These are phyloP conservation scores for Phaeosphaeriaceae sp. DNA, from an alignment of 2,329 filamentous ascomycete genomes.

Conservation along the genomic window DNA sequence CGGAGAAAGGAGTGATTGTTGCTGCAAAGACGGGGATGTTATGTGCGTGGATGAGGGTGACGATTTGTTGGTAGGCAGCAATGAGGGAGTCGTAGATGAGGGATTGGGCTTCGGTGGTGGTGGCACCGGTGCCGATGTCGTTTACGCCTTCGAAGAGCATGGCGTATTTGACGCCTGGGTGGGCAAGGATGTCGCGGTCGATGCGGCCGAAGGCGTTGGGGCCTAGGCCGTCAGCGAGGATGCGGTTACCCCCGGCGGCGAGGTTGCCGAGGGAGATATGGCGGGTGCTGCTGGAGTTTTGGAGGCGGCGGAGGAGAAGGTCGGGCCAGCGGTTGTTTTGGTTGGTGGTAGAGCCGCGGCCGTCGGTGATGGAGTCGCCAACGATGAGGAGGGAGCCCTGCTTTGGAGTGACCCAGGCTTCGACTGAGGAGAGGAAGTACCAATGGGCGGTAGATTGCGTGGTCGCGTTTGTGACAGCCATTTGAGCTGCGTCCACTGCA, in stretches of 20 bases:
- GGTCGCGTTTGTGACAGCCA: conserved; percentile 50
- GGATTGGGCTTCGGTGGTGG: conserved; percentile 54
- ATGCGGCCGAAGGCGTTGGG: conserved; percentile 66
- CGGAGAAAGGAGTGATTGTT: conserved; percentile 70
- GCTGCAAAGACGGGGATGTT: conserved; percentile 66
- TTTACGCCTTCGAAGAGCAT: conserved; percentile 71
- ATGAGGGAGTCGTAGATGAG: conserved; percentile 60
- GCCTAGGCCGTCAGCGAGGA: conserved; percentile 67
- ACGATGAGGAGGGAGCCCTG: conserved; percentile 61
- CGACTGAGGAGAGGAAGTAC: conserved; percentile 66
- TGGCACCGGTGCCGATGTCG: conserved; percentile 64
- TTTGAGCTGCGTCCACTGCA: conserved; percentile 54
- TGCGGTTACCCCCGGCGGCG: conserved; percentile 70
- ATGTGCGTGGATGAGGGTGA: conserved; percentile 58
- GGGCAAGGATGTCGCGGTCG: conserved; percentile 67
- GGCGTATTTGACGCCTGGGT: conserved; percentile 65
- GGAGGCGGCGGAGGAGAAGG: conserved; percentile 54
- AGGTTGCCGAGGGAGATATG: conserved; percentile 67
- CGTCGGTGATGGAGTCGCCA: conserved; percentile 71
- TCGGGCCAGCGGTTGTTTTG: conserved; percentile 39
- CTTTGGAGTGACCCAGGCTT: conserved; percentile 57
- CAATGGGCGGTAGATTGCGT: conserved; percentile 52
- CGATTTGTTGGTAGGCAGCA: conserved; percentile 64
- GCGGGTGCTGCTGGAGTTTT: conserved; percentile 42
- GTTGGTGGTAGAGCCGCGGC: conserved; percentile 55